Evolutionary conservation across 495 filamentous ascomycete genomes (phyloP).

Genomic region (Elasticomyces elasticus): DNA sequence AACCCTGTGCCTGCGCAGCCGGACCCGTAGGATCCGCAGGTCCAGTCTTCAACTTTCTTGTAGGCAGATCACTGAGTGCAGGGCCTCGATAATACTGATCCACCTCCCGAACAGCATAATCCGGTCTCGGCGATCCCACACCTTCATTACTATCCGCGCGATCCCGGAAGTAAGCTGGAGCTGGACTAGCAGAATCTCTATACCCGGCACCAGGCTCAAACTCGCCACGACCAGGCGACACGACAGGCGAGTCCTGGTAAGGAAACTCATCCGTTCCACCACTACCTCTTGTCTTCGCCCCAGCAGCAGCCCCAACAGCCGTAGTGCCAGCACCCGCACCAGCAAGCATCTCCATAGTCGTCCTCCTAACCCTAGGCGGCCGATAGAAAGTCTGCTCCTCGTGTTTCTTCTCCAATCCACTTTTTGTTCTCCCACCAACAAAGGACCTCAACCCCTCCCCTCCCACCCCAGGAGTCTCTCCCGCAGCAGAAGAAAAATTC

Average conservation of each 20-base stretch:
- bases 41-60: conserved; percentile 79
- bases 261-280: conserved; percentile 43
- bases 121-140: conserved; percentile 25
- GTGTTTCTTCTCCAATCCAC: background rate
- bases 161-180: conserved; percentile 30
- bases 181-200: conserved; percentile 32
- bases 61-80: conserved; percentile 68
- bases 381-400: conserved; percentile 56
- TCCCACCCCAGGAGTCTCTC: background rate
- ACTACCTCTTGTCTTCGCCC: conserved; percentile 36
- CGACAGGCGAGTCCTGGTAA: conserved; percentile 30
- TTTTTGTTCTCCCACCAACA: background rate
- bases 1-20: conserved; percentile 75
- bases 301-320: too few species aligned
- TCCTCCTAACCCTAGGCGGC: conserved; percentile 56
- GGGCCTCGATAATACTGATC: conserved; percentile 93
- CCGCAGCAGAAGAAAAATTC: conserved; percentile 12
- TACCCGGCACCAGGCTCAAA: too few species aligned
- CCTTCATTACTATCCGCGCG: conserved; percentile 7
- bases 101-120: conserved; percentile 85
- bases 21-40: conserved; percentile 91
- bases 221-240: background rate
- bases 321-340: background rate
- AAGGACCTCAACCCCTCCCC: conserved; percentile 40
- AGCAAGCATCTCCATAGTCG: conserved; percentile 38